Base-by-base conservation (phyloP, 805 yeast species). In the Candida khao-thaluensis region DNA sequence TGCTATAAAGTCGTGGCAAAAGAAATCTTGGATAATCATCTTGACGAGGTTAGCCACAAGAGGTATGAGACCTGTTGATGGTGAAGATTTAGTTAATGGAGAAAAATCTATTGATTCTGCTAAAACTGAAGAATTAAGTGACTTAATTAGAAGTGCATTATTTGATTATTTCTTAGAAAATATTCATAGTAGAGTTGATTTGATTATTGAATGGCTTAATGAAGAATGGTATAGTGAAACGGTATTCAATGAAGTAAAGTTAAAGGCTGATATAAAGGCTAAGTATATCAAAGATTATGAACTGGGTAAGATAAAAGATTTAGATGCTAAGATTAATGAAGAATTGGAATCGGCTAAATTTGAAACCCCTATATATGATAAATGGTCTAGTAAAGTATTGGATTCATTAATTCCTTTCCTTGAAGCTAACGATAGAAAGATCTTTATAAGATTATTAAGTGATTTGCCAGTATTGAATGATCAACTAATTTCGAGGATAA, bases 161-260 rank as follows among this genome's bases (percentile, higher is more conserved):
- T 82, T 83, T 44, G 79, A 81, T 12, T 85, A 83, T 55, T 81
- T 88, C 40, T 69, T 86, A 51, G 81, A 74, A 8, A 86, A 85
- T 53, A 80, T 90, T 50, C 83, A 83, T 40, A 70, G 68, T 7
- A 69, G 91, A 24, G 72, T 90, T 9, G 95, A 86, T 42, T 62
- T 82, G 24, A 80, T 88, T 14, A 79, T 91, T 26, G 89, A 85
- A 46, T 93, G 99, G 99, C 65, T 93, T 40, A 90, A 85, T 52
- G 99, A 93, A 62, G 99, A 93, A 59, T 93, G 96, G 95, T 81
- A 78, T 62, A 69, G 77, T 35, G 85, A 82, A 53, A 64, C 53
- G 41, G 74, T 74, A 3, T 51, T 53, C 35, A 61, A 60, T 42
- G 71, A 68, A 43, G 60, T 48, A 42, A 49, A 44, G 21, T 17